Evolutionary conservation across 2,329 filamentous ascomycete genomes (phyloP).

Genomic region (Colletotrichum sp.): DNA sequence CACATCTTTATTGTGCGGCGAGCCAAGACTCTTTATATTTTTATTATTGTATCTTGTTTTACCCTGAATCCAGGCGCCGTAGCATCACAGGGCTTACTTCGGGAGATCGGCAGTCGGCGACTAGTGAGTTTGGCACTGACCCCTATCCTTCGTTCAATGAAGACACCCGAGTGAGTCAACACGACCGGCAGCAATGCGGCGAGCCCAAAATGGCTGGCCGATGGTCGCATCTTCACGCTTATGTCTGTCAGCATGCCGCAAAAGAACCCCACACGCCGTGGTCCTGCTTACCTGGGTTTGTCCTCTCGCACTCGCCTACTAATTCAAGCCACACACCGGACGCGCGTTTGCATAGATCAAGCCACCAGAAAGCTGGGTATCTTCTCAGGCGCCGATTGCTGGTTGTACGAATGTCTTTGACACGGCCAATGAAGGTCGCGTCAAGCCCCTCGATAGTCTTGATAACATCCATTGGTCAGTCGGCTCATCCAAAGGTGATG

Average conservation of each 20-base stretch:
- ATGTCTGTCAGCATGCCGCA: background rate
- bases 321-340: background rate
- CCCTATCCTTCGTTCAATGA: background rate
- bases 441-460: background rate
- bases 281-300: background rate
- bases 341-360: background rate
- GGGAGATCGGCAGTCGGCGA: background rate
- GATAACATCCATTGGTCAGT: background rate
- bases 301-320: background rate
- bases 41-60: background rate
- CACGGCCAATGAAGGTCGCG: background rate
- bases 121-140: accelerated
- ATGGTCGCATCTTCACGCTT: background rate
- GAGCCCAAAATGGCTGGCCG: background rate
- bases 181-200: background rate
- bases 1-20: accelerated
- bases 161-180: background rate
- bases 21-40: background rate
- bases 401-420: background rate
- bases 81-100: accelerated
- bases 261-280: background rate
- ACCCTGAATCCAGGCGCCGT: background rate
- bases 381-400: background rate
- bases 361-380: background rate
- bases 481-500: background rate